Percentiles rank a stretch among this genome's conserved stretches.
phyloP scores from a whole-genome alignment of 495 filamentous ascomycete genomes.

The Physcia stellaris region DNA sequence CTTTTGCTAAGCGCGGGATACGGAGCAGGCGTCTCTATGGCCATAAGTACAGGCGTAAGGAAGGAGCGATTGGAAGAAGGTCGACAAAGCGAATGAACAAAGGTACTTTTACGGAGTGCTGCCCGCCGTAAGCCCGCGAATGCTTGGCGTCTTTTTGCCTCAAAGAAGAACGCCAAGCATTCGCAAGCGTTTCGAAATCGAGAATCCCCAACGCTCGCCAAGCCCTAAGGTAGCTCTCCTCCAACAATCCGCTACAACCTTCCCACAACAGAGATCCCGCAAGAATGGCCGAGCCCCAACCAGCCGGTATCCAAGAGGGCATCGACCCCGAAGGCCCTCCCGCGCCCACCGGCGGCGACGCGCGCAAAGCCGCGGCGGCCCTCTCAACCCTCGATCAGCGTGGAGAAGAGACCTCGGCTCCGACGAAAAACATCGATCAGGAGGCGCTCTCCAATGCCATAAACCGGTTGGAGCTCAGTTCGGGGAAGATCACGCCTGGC shows the following conservation, averaged over 20 bases:
- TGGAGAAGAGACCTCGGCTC: slow-evolving; percentile 42
- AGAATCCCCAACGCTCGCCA: too few relatives aligned
- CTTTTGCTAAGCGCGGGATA: slow-evolving; percentile 6
- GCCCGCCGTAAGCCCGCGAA: too few relatives aligned
- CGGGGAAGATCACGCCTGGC: slow-evolving; percentile 18
- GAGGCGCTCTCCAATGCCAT: slow-evolving; percentile 80
- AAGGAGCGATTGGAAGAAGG: not conserved
- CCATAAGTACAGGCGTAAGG: not conserved
- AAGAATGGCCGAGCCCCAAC: slow-evolving; percentile 48
- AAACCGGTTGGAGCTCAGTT: slow-evolving; percentile 43
- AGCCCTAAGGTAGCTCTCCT: too few relatives aligned
- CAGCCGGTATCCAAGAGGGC: slow-evolving; percentile 40
- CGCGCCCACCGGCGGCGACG: slow-evolving; percentile 59
- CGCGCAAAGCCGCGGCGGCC: slow-evolving; percentile 82
- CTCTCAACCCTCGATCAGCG: slow-evolving; percentile 54
- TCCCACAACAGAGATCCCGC: not conserved
- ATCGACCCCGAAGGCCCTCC: slow-evolving; percentile 29
- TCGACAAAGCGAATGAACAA: not conserved
- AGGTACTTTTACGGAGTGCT: too few relatives aligned
- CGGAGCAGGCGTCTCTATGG: not conserved
- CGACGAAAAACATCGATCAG: slow-evolving; percentile 48
- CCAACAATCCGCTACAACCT: not conserved
- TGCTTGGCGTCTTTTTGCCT: too few relatives aligned
- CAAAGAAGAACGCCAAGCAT: too few relatives aligned
- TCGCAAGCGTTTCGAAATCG: too few relatives aligned